Conservation (phyloP, 768 basidiomycete species). For the Boletus speciosus region DNA sequence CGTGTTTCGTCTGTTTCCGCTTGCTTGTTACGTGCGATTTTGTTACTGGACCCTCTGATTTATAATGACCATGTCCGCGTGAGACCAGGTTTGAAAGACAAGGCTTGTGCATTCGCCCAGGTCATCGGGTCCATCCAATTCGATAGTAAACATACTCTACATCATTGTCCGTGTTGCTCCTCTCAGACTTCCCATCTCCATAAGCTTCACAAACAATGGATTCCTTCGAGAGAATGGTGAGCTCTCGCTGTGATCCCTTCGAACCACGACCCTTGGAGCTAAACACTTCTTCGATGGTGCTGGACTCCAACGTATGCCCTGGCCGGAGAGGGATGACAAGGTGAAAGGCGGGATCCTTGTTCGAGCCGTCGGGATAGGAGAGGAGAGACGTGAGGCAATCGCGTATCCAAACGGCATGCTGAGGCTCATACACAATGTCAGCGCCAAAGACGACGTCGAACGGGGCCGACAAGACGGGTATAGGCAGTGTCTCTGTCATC, state of each 20-base stretch:
- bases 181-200: conserved; percentile 13
- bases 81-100: neutral
- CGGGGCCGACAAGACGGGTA: conserved; percentile 27
- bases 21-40: neutral
- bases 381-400: conserved; percentile 40
- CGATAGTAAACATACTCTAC: conserved; percentile 69
- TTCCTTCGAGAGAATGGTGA: conserved; percentile 55
- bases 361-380: conserved; percentile 15
- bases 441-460: conserved; percentile 54
- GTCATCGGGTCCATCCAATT: conserved; percentile 56
- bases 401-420: conserved; percentile 47
- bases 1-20: neutral
- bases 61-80: neutral
- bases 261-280: conserved; percentile 1
- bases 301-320: conserved; percentile 59
- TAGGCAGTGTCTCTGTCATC: neutral
- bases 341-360: conserved; percentile 46
- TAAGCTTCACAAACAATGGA: conserved; percentile 51
- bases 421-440: conserved; percentile 51
- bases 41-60: neutral
- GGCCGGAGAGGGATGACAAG: conserved; percentile 73
- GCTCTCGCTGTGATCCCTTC: conserved; percentile 17
- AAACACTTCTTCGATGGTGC: conserved; percentile 57
- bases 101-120: neutral
- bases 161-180: conserved; percentile 40